Base-by-base conservation (phyloP, 2,329 filamentous ascomycete genomes). In the Pseudocercospora musae region DNA sequence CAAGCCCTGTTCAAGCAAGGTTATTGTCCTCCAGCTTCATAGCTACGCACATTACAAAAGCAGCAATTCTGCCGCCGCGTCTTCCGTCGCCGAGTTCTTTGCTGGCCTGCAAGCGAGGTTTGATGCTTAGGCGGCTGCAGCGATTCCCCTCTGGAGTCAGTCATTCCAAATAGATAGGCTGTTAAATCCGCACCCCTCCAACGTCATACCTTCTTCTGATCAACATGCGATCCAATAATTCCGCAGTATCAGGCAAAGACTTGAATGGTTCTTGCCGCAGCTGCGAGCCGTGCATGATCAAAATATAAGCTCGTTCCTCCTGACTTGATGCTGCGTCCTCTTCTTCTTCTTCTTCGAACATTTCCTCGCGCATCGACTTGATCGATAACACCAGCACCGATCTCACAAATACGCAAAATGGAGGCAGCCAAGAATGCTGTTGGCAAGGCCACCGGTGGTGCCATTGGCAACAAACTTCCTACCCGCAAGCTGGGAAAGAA, bases 401-500 rank as follows among this genome's bases (percentile, higher is more conserved):
- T 25, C 27, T 25, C 57, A 42, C 20, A 40, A 44, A 29, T 25
- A 33, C 29, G 29, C 53, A 63, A 58, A 3, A 66, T 65, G 62
- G 60, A 63, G 48, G 44, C 48, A 27, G 62, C 54, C 66, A 71
- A 64, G 66, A 72, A 63, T 57, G 33, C 62, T 21, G 52, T 65
- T 53, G 62, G 65, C 56, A 60, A 64, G 25, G 68, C 60, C 64
- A 71, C 68, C 25, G 67, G 62, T 46, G 70, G 69, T 23, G 59
- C 63, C 57, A 50, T 68, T 48, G 70, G 69, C 54, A 67, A 67
- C 60, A 71, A 71, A 67, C 73, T 80, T 18, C 77, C 78, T 4
- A 80, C 77, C 29, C 78, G 77, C 60, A 77, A 78, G 42, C 76
- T 87, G 13, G 83, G 84, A 63, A 81, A 79, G 63, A 77, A 82